Percentiles rank a stretch among this genome's conserved stretches.
These are phyloP conservation scores for Paracorniculantispora psalliotae DNA, from an alignment of 2,329 filamentous ascomycete genomes.

Conservation along the genomic window DNA sequence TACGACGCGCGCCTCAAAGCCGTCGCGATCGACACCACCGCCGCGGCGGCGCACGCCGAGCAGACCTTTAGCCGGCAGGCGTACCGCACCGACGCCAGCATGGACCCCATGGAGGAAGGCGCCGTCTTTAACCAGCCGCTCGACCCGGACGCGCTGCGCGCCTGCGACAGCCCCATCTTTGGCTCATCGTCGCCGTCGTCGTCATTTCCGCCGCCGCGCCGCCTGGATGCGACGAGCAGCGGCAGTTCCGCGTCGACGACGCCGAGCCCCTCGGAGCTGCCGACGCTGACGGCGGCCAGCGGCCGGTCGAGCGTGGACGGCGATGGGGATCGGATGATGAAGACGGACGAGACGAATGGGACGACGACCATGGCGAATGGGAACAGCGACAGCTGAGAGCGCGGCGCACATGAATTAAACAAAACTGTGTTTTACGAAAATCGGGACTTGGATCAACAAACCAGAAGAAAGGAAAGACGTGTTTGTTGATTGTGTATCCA, in stretches of 20 bases:
- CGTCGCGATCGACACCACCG: not conserved
- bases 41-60: not conserved
- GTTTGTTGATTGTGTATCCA: too few species aligned
- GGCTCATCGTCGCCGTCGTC: slow-evolving; percentile 6
- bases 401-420: not conserved
- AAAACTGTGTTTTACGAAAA: not conserved
- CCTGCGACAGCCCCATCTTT: slow-evolving; percentile 11
- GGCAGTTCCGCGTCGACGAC: not conserved
- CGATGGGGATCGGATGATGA: not conserved
- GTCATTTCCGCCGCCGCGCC: slow-evolving; percentile 1
- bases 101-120: slow-evolving; percentile 28
- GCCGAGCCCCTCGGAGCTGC: not conserved
- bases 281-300: not conserved
- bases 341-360: not conserved
- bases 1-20: slow-evolving; percentile 1
- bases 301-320: not conserved
- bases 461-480: too few species aligned
- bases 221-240: too few species aligned
- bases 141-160: slow-evolving; percentile 16
- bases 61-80: slow-evolving; percentile 12
- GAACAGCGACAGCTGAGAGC: not conserved
- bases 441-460: too few species aligned
- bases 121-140: slow-evolving; percentile 30
- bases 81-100: slow-evolving; percentile 15
- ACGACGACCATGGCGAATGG: slow-evolving; percentile 3